Conservation (phyloP, 164 flowering plant genomes). For the Tinospora cordifolia region DNA sequence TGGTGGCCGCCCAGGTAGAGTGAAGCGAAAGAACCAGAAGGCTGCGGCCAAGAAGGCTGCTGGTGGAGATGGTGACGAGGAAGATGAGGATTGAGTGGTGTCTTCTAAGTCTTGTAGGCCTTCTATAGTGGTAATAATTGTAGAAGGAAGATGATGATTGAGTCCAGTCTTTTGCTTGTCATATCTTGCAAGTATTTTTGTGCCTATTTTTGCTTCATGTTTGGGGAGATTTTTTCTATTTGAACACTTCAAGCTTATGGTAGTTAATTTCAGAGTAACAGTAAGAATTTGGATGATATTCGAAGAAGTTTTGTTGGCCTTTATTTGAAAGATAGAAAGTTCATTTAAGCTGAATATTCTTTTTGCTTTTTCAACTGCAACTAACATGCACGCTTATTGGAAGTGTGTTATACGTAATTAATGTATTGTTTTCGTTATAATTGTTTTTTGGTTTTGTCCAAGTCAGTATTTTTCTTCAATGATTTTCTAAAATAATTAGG, state of each 20-base stretch:
- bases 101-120: not conserved
- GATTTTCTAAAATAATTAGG: no score
- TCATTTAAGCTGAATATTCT: not conserved
- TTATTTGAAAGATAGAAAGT: not conserved
- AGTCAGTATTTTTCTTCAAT: no score
- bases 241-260: not conserved
- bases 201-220: not conserved
- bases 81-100: slow-evolving; percentile 42
- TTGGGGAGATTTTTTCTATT: not conserved
- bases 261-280: not conserved
- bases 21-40: slow-evolving; percentile 56
- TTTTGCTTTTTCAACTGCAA: not conserved
- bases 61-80: slow-evolving; percentile 57
- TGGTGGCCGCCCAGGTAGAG: slow-evolving; percentile 62
- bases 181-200: not conserved
- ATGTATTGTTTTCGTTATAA: no score
- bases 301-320: not conserved
- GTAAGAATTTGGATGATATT: not conserved
- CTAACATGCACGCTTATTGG: no score
- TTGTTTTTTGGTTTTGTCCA: no score
- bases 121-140: not conserved
- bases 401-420: no score
- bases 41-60: slow-evolving; percentile 60
- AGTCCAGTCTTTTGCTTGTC: not conserved
- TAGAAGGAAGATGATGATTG: not conserved